Evolutionary conservation across 1,139 yeast genomes (phyloP), one percentile per base, ranked within the genome.

Genomic region (Meyerozyma athensensis): DNA sequence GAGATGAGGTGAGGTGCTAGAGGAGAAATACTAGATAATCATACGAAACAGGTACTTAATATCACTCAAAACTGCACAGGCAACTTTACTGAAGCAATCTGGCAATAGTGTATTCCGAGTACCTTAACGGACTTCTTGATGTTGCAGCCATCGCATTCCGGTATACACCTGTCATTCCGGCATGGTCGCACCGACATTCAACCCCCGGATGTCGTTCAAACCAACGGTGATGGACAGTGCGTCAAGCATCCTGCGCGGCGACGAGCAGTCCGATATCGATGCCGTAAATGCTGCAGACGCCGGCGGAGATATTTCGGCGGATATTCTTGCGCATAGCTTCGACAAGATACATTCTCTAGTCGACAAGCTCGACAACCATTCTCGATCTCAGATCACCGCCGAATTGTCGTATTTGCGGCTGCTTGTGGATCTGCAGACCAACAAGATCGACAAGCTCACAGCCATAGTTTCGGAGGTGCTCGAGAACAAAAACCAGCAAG

Each of bases 381-480:
- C 57, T 33, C 58, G 56, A 43, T 42, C 60, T 3, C 44, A 47
- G 14, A 39, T 56, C 7, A 47, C 64, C 13, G 52, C 49, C 38
- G 72, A 68, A 38, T 48, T 68, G 23, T 54, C 58, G 19, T 63
- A 62, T 43, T 51, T 69, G 30, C 60, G 69, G 36, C 68, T 61
- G 34, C 51, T 67, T 17, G 52, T 68, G 30, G 71, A 65, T 16
- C 64, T 56, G 46, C 74, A 68, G 44, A 61, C 59, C 47, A 52
- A 50, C 42, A 65, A 65, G 46, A 58, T 69, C 37, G 73, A 68
- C 37, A 67, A 67, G 48, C 53, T 68, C 41, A 57, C 69, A 22
- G 46, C 51, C 28, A 48, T 65, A 38, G 53, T 66, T 32, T 46
- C 56, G 21, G 68, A 65, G 18, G 49, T 60, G 39, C 49, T 63